phyloP scores from a whole-genome alignment of 805 yeast species.

The Debaryomyces tyrocola region DNA sequence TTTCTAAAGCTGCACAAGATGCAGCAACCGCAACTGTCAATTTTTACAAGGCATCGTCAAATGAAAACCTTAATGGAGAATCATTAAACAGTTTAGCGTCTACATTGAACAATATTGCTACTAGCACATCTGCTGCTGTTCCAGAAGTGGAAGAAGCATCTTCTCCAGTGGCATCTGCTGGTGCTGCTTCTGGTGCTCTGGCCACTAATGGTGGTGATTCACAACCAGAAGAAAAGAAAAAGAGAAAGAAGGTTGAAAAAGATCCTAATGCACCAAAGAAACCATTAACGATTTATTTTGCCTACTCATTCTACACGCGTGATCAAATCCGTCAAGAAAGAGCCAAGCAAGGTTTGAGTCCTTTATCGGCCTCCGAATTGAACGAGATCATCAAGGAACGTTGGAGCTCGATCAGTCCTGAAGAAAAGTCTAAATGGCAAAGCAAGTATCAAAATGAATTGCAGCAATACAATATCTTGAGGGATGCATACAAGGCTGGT shows the following conservation, averaged over 20 bases:
- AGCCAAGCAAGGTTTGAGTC: constrained; percentile 52
- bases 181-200: constrained; percentile 12
- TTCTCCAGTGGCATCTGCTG: constrained; percentile 5
- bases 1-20: constrained; percentile 83
- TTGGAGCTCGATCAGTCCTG: constrained; percentile 74
- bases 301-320: constrained; percentile 71
- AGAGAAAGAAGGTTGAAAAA: constrained; percentile 49
- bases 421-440: constrained; percentile 71
- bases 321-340: constrained; percentile 71
- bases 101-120: constrained; percentile 34
- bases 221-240: constrained; percentile 38
- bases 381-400: constrained; percentile 74
- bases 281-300: constrained; percentile 85
- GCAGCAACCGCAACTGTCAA: constrained; percentile 79
- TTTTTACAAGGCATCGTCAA: constrained; percentile 58
- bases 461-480: constrained; percentile 30
- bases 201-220: constrained; percentile 13
- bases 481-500: constrained; percentile 34
- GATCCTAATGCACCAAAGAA: constrained; percentile 97
- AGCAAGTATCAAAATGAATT: constrained; percentile 52
- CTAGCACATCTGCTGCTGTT: constrained; percentile 15
- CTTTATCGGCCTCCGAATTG: constrained; percentile 72
- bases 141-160: constrained; percentile 2
- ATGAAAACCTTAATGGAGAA: constrained; percentile 46
- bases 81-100: constrained; percentile 34